A percentile compares a stretch with the other conserved stretches of the same genome.
These are phyloP conservation scores for Carnegiea gigantea DNA, from an alignment of 179 eudicot species.

Conservation along the genomic window DNA sequence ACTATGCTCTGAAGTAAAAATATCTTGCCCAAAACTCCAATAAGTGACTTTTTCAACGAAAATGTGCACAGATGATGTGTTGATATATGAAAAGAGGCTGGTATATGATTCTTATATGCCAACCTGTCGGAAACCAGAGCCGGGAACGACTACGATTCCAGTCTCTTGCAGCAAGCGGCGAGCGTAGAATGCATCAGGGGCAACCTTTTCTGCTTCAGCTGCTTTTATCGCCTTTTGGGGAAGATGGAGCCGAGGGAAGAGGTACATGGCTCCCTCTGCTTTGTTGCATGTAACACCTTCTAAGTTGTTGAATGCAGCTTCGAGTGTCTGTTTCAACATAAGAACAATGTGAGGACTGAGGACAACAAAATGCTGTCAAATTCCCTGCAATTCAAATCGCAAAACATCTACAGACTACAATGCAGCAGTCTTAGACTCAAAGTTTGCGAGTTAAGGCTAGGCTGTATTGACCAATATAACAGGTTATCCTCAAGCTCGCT, in stretches of 20 bases:
- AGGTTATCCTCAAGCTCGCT: too few relatives aligned
- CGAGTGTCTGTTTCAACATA: conserved; percentile 51
- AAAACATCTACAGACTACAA: too few relatives aligned
- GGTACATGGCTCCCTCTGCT: conserved; percentile 98
- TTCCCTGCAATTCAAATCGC: too few relatives aligned
- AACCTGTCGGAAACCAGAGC: conserved; percentile 94
- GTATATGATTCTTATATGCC: conserved; percentile 1
- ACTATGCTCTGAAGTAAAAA: not conserved
- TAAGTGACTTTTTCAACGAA: not conserved
- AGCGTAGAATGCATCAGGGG: conserved; percentile 86
- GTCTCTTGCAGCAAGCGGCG: conserved; percentile 72
- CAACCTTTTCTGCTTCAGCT: conserved; percentile 68
- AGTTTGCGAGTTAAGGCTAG: too few relatives aligned
- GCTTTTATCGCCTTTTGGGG: conserved; percentile 83
- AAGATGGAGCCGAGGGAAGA: conserved; percentile 73
- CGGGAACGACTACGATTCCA: conserved; percentile 90
- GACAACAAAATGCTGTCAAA: not conserved
- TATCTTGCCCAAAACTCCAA: not conserved
- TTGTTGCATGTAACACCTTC: conserved; percentile 93
- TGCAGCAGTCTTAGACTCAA: too few relatives aligned
- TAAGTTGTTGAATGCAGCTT: conserved; percentile 76
- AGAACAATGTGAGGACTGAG: not conserved
- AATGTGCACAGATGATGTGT: not conserved
- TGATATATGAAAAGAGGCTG: not conserved
- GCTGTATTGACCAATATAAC: too few relatives aligned